Evolutionary conservation across 208 protist genomes (phyloP), one percentile per base, ranked within the genome.

Genomic region (Leishmania tropica): DNA sequence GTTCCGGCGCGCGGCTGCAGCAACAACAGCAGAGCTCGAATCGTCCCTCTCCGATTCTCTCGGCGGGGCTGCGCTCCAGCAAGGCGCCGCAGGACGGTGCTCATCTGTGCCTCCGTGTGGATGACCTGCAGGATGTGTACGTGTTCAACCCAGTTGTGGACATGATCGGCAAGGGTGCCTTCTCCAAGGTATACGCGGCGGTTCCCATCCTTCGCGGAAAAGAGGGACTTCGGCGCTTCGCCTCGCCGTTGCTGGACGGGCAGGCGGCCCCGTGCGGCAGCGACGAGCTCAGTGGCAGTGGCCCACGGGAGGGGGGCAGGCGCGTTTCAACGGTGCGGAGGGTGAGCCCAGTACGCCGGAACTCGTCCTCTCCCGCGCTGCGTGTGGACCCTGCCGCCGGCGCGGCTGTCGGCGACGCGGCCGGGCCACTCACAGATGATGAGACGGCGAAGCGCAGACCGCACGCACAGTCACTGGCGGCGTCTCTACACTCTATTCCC

Each of bases 181-280:
- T 94, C 81, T 94, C 92, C 4, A 83, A 91, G 75, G 93, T 97
- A 47, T 97, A 94, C 81, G 90, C 90, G 8, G 93, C 93, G 5
- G 75, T 95, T 40, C 93, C 90, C 0, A 86, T 93, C 19, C 84
- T 94, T 74, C 81, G 89, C 28, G 90, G 85, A 6, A 71, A 42
- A n/a, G 78, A 74, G 2, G 84, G 80, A 37, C 78, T 84, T 35
- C 15, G 28, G 28, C 84, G 74, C 45, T 87, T 87, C 35, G 45
- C 79, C 4, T 40, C 48, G 6, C 54, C 47, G 19, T 8, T 54
- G 62, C 45, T 51, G 37, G 28, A n/a, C 24, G 40, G 73, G 5
- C 42, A 54, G 45, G 72, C 56, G 31, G 53, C 19, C 11, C 13
- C 67, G 7, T 65, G 17, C 7, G 37, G 28, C 21, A 54, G 62